Evolutionary conservation across 148 eudicot species (phyloP), one percentile per base, ranked within the genome.

Genomic region (Talinum fruticosum): DNA sequence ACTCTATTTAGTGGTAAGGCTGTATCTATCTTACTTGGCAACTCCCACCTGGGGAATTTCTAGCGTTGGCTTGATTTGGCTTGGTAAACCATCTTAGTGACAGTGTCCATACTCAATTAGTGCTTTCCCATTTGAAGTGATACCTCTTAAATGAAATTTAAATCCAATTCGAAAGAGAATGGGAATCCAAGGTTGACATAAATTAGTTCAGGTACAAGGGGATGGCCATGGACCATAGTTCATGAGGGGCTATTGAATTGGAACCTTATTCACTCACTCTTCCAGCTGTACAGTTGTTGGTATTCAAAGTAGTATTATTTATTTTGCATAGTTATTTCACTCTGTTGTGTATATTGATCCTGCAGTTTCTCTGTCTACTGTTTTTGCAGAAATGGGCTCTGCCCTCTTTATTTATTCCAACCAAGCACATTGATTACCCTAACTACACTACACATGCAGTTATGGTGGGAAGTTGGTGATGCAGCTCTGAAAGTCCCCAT

Each of bases 401-500:
- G 33, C 66, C 16, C 18, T 62, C 66, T 62, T 62, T 12, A 28
- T 62, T 62, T 10, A 62, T 62, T 62, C 3, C 66, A 62, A 62
- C 66, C 66, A 62, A 62, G 66, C 66, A 62, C 66, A 62, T 62
- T 62, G 32, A 62, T 62, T 62, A 62, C 66, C 66, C 12, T n/a
- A n/a, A 10, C 66, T 24, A 21, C 64, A 23, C n/a, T n/a, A n/a
- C 2, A 59, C 64, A n/a, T 59, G 51, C 66, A 67, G 24, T 32
- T 76, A 45, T 69, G 72, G 51, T 77, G 74, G 74, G 73, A 77
- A 69, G 79, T 69, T 77, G 79, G 65, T 65, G 30, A 23, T 45
- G 35, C 69, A 68, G 73, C 51, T 68, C 79, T 45, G 24, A 13
- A n/a, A 76, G 10, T 54, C 28, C 62, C 62, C 23, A 54, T 54